Evolutionary conservation across 176 grass and related monocot genomes (phyloP).

Genomic region (Carex scoparia): DNA sequence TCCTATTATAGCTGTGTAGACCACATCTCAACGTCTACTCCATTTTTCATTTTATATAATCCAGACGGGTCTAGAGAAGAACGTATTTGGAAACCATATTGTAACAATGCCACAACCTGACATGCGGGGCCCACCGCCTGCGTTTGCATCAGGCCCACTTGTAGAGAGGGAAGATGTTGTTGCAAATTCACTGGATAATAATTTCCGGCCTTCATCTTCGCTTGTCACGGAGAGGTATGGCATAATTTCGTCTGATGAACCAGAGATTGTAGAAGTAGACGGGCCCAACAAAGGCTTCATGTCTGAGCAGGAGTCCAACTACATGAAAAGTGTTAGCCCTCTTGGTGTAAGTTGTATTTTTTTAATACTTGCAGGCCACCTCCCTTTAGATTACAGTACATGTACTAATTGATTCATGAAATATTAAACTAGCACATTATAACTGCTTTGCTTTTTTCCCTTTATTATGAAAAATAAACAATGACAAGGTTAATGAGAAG

Average conservation of each 20-base stretch:
- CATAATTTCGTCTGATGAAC: conserved; percentile 35
- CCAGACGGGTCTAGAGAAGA: conserved; percentile 93
- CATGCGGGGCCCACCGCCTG: conserved; percentile 41
- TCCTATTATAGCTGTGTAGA: neutral
- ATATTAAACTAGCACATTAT: neutral
- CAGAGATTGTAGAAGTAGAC: conserved; percentile 97
- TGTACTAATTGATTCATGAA: neutral
- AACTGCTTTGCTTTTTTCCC: neutral
- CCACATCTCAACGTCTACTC: conserved; percentile 14
- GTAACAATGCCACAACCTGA: conserved; percentile 61
- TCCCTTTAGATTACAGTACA: neutral
- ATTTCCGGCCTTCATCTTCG: conserved; percentile 34
- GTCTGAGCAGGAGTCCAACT: conserved; percentile 58
- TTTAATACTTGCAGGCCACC: neutral
- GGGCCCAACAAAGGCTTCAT: conserved; percentile 41
- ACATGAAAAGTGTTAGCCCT: conserved; percentile 68
- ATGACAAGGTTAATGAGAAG: neutral
- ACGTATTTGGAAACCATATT: conserved; percentile 94
- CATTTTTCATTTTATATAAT: conserved; percentile 33
- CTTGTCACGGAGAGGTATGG: conserved; percentile 33
- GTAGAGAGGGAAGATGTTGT: conserved; percentile 39
- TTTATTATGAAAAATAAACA: neutral
- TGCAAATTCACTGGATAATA: conserved; percentile 22
- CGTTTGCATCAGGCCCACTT: conserved; percentile 86
- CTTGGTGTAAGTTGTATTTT: conserved; percentile 38